Conservation (phyloP, 305 asterid species). For the Solanum hybrid region DNA sequence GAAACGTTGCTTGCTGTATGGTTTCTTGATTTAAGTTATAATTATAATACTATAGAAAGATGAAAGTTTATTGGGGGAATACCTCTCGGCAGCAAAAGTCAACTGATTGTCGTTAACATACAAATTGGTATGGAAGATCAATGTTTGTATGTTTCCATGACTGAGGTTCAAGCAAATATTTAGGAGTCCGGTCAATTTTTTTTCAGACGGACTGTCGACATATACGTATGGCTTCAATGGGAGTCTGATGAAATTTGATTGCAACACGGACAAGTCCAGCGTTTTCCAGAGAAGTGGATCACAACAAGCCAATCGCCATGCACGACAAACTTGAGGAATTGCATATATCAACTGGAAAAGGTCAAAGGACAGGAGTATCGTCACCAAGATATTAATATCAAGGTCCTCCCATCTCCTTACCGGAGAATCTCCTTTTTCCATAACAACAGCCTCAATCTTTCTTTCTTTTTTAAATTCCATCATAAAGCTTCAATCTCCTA, state of each 20-base stretch:
- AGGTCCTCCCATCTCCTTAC: constrained; percentile 68
- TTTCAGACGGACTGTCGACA: constrained; percentile 60
- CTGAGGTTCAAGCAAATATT: constrained; percentile 63
- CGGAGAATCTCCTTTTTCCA: constrained; percentile 39
- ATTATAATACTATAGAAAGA: neutral
- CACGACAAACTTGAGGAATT: constrained; percentile 63
- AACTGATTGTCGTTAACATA: constrained; percentile 61
- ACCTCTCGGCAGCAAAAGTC: constrained; percentile 67
- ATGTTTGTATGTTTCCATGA: constrained; percentile 30
- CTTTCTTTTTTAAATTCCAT: neutral
- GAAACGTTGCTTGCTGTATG: neutral
- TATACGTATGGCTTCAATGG: constrained; percentile 65
- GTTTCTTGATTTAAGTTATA: neutral
- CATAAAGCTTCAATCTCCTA: neutral
- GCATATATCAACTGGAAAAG: constrained; percentile 45
- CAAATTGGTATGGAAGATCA: constrained; percentile 63
- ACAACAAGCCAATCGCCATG: constrained; percentile 35
- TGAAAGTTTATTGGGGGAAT: neutral
- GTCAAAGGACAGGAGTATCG: constrained; percentile 46
- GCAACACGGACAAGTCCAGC: constrained; percentile 46
- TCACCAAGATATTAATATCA: constrained; percentile 60
- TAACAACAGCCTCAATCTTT: constrained; percentile 11
- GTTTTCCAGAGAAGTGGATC: neutral
- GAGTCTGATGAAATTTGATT: constrained; percentile 66
- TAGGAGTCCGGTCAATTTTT: constrained; percentile 44